Base-by-base conservation (phyloP, 805 yeast genomes). In the Spathaspora boniae region DNA sequence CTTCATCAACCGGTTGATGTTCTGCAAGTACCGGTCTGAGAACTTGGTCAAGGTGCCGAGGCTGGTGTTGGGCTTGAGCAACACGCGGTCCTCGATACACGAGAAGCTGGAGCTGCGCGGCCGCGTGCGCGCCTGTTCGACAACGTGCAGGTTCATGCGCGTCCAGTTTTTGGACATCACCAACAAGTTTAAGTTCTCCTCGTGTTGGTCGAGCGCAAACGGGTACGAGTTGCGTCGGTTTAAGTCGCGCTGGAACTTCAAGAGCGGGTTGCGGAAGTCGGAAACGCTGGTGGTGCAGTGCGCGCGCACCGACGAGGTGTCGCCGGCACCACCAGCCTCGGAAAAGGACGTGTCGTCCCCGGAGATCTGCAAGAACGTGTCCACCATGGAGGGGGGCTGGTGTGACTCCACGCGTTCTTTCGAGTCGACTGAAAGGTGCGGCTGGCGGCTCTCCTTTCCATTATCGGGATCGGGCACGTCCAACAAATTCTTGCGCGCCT, bases 181-280 rank as follows among this genome's bases (percentile, higher is more conserved):
- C 17, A 46, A 35, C 3, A 43, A 16, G 29, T 50, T 53, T 29
- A 51, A 41, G 29, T 43, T 45, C n/a, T 33, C 23, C 22, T 42
- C 46, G 31, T 38, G 35, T 29, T 36, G 37, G 21, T 27, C 21
- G 12, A 24, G 24, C 6, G 31, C 11, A 19, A 43, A 47, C 1
- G 72, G 70, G 29, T 23, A 62, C 1, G 71, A 64, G 37, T 53
- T 61, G 33, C 72, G 50, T 21, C 72, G 41, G 32, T 42, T 42
- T 18, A 42, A 36, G 16, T 33, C 29, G 8, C 22, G 39, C 33
- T 39, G 37, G n/a, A 42, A 24, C 19, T n/a, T 22, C 8, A 16
- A 27, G 15, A 42, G 27, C 6, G 45, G 45, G 19, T 26, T 18
- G 8, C 26, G 14, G n/a, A 29, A 23, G 6, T 33, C 42, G 6